A percentile compares a stretch with the other conserved stretches of the same genome.
phyloP scores from a whole-genome alignment of 108 stramenopile genomes.

The Stephanodiscus minutulus region DNA sequence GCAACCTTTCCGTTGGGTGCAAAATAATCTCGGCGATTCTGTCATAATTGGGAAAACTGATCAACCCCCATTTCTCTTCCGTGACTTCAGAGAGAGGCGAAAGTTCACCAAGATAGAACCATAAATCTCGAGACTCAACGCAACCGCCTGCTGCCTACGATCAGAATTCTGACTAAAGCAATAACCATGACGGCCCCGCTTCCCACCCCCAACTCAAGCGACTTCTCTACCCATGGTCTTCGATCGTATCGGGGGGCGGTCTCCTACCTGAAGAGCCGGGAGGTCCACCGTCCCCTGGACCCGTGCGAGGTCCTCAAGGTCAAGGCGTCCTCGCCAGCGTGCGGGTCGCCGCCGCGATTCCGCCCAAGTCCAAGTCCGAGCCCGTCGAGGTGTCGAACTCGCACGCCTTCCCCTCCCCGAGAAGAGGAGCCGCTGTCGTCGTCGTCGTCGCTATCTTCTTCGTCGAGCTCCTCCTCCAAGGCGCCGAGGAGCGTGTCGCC shows the following conservation, averaged over 20 bases:
- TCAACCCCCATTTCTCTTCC: no score
- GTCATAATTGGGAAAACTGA: no score
- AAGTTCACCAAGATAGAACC: no score
- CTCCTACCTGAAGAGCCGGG: slow-evolving; percentile 5
- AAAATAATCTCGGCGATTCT: no score
- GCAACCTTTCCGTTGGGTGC: no score
- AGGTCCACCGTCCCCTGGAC: background rate
- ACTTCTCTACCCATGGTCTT: slow-evolving; percentile 1
- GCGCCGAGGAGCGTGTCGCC: slow-evolving; percentile 29
- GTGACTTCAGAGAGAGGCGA: no score
- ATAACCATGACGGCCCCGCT: slow-evolving; percentile 8
- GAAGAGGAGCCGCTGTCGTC: background rate
- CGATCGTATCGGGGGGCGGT: slow-evolving; percentile 8
- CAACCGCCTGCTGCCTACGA: no score
- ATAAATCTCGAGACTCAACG: no score
- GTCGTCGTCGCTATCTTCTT: slow-evolving; percentile 5
- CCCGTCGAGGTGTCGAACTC: slow-evolving; percentile 20
- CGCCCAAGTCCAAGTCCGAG: slow-evolving; percentile 1
- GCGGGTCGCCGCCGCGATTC: slow-evolving; percentile 34
- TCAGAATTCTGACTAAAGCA: background rate
- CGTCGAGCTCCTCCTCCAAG: slow-evolving; percentile 15
- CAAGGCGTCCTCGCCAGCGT: slow-evolving; percentile 6
- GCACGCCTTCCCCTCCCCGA: slow-evolving; percentile 21
- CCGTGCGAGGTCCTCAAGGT: background rate
- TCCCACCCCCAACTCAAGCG: slow-evolving; percentile 8